These are phyloP conservation scores for Cystoderma amianthinum DNA, from an alignment of 768 basidiomycete genomes.

Conservation along the genomic window DNA sequence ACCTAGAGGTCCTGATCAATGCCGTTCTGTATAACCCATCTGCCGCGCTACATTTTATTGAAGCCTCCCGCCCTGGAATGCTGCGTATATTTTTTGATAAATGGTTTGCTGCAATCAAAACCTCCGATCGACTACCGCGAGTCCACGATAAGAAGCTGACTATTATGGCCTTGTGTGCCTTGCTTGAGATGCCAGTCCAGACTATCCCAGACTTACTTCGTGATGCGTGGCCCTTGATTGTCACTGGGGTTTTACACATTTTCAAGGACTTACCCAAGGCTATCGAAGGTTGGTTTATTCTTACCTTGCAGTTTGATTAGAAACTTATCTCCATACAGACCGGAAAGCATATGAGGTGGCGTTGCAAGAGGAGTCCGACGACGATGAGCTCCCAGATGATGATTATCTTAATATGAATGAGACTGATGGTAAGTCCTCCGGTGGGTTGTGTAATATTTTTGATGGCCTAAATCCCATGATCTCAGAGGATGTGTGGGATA, in stretches of 20 bases:
- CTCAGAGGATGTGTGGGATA: conserved; percentile 84
- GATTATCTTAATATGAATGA: conserved; percentile 50
- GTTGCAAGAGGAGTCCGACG: conserved; percentile 19
- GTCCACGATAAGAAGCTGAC: conserved; percentile 89
- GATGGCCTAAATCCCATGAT: conserved; percentile 3
- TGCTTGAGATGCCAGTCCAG: conserved; percentile 63
- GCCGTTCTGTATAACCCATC: conserved; percentile 78
- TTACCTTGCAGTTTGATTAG: too few relatives aligned
- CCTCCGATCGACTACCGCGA: conserved; percentile 55
- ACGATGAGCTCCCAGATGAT: conserved; percentile 32
- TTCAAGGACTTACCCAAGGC: conserved; percentile 79
- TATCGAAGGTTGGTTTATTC: conserved; percentile 53
- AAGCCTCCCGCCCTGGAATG: conserved; percentile 46
- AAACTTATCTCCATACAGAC: conserved; percentile 27
- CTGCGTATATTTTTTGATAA: conserved; percentile 75
- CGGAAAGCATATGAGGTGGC: conserved; percentile 53
- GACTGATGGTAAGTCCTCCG: conserved; percentile 37
- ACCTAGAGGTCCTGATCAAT: conserved; percentile 81
- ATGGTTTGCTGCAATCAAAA: conserved; percentile 76
- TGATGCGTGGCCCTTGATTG: conserved; percentile 72
- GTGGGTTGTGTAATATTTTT: neutral
- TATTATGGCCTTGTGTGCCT: conserved; percentile 66
- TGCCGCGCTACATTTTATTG: conserved; percentile 72
- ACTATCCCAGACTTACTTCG: conserved; percentile 51
- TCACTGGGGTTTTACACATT: conserved; percentile 60